These are phyloP conservation scores for Solanum sitiens DNA, from an alignment of 257 asterid genomes.

Conservation along the genomic window DNA sequence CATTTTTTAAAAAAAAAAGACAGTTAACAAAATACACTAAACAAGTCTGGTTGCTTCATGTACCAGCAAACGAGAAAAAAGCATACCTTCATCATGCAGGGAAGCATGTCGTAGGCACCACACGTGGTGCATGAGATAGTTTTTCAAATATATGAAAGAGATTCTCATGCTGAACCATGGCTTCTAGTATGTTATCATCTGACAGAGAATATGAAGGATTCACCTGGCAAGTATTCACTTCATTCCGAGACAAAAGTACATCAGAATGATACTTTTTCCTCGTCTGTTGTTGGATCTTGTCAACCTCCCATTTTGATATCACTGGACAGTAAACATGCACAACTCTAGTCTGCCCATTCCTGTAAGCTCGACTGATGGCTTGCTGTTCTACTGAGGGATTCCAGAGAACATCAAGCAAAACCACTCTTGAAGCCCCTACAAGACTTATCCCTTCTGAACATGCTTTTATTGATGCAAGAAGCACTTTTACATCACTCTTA, in stretches of 20 bases:
- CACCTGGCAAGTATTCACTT: neutral
- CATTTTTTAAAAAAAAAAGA: neutral
- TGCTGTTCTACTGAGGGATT: slow-evolving; percentile 65
- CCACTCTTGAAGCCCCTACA: slow-evolving; percentile 79
- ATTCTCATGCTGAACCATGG: slow-evolving; percentile 25
- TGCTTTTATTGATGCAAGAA: slow-evolving; percentile 62
- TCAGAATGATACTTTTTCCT: slow-evolving; percentile 40
- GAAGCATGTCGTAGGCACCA: neutral
- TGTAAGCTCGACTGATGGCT: slow-evolving; percentile 69
- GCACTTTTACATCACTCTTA: slow-evolving; percentile 33
- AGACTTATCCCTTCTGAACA: slow-evolving; percentile 74
- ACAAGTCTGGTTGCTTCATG: neutral
- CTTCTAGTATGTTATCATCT: slow-evolving; percentile 43
- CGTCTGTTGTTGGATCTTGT: slow-evolving; percentile 29
- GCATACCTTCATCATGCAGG: neutral
- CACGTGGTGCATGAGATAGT: slow-evolving; percentile 35
- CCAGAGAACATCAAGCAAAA: slow-evolving; percentile 70
- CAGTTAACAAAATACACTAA: neutral
- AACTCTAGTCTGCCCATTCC: slow-evolving; percentile 59
- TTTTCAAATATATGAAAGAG: slow-evolving; percentile 22
- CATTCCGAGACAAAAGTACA: slow-evolving; percentile 32
- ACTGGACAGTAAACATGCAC: slow-evolving; percentile 63
- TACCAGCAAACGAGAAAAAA: neutral
- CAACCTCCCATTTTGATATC: slow-evolving; percentile 32
- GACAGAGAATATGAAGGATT: neutral